Evolutionary conservation across 768 basidiomycete genomes (phyloP).

Genomic region (Gloeophyllum trabeum): DNA sequence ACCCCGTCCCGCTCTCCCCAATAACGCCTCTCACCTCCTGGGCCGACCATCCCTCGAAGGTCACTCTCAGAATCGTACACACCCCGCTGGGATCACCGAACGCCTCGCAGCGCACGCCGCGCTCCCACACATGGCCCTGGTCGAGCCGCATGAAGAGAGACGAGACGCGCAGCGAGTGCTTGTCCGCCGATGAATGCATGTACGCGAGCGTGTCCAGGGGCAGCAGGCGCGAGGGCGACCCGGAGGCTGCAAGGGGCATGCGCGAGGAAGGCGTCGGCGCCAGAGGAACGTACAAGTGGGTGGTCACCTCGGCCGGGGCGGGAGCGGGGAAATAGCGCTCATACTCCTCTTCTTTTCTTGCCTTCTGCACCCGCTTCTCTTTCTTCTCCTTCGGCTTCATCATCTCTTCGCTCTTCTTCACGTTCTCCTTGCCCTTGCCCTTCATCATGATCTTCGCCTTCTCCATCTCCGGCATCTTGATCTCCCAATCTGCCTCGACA

Average conservation of each 20-base stretch:
- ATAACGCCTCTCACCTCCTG: constrained; percentile 53
- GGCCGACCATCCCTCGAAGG: constrained; percentile 66
- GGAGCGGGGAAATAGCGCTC: constrained; percentile 51
- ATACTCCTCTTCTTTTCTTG: constrained; percentile 25
- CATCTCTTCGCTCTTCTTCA: constrained; percentile 16
- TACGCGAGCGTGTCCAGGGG: constrained; percentile 34
- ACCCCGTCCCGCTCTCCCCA: constrained; percentile 61
- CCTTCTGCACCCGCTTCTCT: constrained; percentile 11
- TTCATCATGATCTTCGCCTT: constrained; percentile 11
- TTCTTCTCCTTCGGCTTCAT: constrained; percentile 15
- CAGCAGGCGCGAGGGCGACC: constrained; percentile 26
- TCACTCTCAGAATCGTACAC: constrained; percentile 56
- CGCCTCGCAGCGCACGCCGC: constrained; percentile 47
- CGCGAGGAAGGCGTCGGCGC: constrained; percentile 63
- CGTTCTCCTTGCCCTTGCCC: constrained; percentile 9
- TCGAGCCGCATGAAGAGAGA: constrained; percentile 66
- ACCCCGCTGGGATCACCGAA: constrained; percentile 46
- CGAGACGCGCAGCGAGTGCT: constrained; percentile 53
- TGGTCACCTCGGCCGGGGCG: constrained; percentile 32
- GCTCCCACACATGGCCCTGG: constrained; percentile 53
- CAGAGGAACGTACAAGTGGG: constrained; percentile 64
- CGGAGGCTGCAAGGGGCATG: constrained; percentile 33
- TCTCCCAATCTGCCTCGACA: constrained; percentile 63
- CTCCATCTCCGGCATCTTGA: constrained; percentile 40
- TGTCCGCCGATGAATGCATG: constrained; percentile 34